Percentiles rank a stretch among this genome's conserved stretches.
These are phyloP conservation scores for Neurospora crassa DNA, from an alignment of 2,329 filamentous ascomycete genomes.

Conservation along the genomic window DNA sequence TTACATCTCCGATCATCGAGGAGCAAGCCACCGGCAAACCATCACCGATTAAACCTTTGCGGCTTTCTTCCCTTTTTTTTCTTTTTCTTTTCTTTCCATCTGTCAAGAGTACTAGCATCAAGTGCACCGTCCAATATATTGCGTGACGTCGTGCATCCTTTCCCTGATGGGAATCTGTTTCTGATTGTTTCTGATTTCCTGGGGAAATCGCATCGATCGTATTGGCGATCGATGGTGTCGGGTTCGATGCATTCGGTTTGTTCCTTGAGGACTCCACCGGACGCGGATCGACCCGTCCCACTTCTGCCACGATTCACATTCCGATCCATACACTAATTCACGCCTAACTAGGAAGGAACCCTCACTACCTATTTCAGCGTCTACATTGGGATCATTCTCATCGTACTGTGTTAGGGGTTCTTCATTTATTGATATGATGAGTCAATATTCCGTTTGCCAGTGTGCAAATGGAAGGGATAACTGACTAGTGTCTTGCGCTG, in stretches of 20 bases:
- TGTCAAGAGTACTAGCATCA: neutral
- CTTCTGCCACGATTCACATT: neutral
- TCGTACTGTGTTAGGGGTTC: too few relatives aligned
- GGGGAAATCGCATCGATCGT: neutral
- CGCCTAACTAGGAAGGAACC: too few relatives aligned
- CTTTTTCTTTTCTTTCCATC: neutral
- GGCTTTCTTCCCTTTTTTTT: neutral
- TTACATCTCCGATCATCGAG: neutral
- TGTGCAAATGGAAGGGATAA: neutral
- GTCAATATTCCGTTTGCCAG: too few relatives aligned
- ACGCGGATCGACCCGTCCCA: neutral
- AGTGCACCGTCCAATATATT: too few relatives aligned
- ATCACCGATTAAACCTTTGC: neutral
- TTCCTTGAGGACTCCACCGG: neutral
- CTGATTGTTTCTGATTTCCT: neutral
- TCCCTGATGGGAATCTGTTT: neutral
- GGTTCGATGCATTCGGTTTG: neutral
- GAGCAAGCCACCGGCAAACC: neutral
- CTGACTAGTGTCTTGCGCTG: neutral
- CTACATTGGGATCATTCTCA: too few relatives aligned
- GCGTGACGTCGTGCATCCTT: neutral
- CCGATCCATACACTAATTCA: too few relatives aligned
- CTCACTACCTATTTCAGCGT: too few relatives aligned
- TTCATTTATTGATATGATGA: too few relatives aligned
- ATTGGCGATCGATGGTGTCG: neutral